These are phyloP conservation scores for Backusella tuberculispora DNA, from an alignment of 192 early-diverging fungal genomes.

Conservation along the genomic window DNA sequence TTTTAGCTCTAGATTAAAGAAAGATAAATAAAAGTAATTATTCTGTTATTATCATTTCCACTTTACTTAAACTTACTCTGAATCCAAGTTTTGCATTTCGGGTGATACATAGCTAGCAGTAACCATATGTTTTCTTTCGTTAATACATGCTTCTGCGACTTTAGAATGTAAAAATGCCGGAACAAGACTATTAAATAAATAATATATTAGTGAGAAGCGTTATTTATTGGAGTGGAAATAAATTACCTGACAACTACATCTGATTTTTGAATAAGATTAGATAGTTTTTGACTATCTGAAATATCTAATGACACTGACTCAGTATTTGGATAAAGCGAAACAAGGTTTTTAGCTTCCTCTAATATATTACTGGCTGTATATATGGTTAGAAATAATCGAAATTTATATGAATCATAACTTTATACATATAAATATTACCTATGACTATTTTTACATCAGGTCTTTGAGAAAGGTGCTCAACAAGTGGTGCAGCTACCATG, in stretches of 20 bases:
- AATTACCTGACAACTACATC: conserved; percentile 85
- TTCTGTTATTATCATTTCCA: neutral
- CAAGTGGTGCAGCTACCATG: conserved; percentile 89
- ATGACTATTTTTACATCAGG: conserved; percentile 69
- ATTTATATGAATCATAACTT: neutral
- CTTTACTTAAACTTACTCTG: conserved; percentile 46
- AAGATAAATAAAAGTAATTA: neutral
- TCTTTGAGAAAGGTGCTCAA: conserved; percentile 79
- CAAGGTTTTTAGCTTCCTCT: conserved; percentile 73
- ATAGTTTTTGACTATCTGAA: conserved; percentile 59
- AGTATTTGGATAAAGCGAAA: conserved; percentile 62
- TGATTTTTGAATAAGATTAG: conserved; percentile 64
- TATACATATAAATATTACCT: conserved; percentile 43
- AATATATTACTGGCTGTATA: conserved; percentile 73
- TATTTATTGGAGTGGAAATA: conserved; percentile 14
- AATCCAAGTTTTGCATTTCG: conserved; percentile 82
- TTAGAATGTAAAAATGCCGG: conserved; percentile 85
- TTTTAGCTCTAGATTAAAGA: conserved; percentile 59
- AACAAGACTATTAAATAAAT: conserved; percentile 63
- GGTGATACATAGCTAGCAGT: conserved; percentile 96
- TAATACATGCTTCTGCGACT: conserved; percentile 77
- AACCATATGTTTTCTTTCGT: conserved; percentile 89
- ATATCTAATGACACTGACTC: conserved; percentile 75
- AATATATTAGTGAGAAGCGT: neutral
- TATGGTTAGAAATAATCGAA: neutral